Percentiles rank a stretch among this genome's conserved stretches.
phyloP scores from a whole-genome alignment of 768 basidiomycete species.

The Naganishia vaughanmartiniae region DNA sequence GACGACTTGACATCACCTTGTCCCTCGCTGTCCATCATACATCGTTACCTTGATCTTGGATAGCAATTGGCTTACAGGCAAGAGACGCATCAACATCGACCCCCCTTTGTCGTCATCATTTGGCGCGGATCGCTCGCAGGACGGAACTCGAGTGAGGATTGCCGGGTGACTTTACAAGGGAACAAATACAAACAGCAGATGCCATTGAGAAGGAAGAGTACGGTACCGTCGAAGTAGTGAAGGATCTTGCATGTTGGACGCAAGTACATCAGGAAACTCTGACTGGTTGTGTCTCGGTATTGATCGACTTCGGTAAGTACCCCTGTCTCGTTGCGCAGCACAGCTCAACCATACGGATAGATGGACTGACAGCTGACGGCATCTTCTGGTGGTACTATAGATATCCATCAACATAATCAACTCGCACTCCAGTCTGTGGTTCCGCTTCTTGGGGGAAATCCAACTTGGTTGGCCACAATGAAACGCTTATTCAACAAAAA shows the following conservation, averaged over 20 bases:
- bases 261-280: not conserved
- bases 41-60: not conserved
- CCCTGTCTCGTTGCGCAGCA: not conserved
- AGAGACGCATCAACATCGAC: not conserved
- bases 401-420: conserved; percentile 4
- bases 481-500: conserved; percentile 20
- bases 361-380: not conserved
- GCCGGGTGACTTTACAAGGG: not conserved
- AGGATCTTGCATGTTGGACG: not conserved
- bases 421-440: not conserved
- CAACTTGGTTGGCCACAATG: not conserved
- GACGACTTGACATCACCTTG: not conserved
- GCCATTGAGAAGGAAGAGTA: too few relatives aligned
- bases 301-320: not conserved
- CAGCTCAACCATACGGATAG: not conserved
- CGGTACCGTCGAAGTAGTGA: not conserved
- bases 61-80: not conserved
- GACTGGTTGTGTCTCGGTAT: not conserved
- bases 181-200: not conserved
- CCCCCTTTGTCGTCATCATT: conserved; percentile 14
- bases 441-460: not conserved
- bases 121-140: not conserved
- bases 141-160: too few relatives aligned
- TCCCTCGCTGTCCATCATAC: not conserved
- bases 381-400: not conserved